Evolutionary conservation across 345 rosid genomes (phyloP).

Genomic region (Sisymbrium altissimum): DNA sequence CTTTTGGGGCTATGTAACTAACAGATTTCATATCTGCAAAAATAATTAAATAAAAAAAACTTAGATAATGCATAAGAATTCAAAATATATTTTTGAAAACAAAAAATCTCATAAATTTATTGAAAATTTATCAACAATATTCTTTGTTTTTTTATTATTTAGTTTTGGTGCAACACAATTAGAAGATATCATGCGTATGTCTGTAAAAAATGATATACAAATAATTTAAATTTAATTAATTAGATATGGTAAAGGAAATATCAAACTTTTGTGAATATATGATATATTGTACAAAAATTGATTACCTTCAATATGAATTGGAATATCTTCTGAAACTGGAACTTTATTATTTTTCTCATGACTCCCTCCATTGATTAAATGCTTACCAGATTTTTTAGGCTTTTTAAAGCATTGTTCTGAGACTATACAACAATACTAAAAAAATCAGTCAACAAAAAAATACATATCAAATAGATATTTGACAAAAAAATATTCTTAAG

Average conservation of each 20-base stretch:
- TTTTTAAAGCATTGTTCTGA: not conserved
- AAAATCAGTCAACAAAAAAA: not conserved
- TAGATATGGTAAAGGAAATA: not conserved
- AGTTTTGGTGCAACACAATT: not conserved
- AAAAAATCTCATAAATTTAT: too few relatives aligned
- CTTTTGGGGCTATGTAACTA: not conserved
- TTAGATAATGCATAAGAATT: not conserved
- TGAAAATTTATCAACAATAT: too few relatives aligned
- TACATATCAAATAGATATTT: not conserved
- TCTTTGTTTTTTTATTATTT: not conserved
- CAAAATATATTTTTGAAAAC: too few relatives aligned
- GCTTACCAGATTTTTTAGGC: not conserved
- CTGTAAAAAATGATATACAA: not conserved
- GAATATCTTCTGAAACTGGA: not conserved
- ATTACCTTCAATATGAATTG: not conserved
- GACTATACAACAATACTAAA: not conserved
- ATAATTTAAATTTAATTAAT: not conserved
- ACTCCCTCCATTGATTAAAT: not conserved
- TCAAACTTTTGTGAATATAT: not conserved
- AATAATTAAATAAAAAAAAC: not conserved
- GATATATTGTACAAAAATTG: not conserved
- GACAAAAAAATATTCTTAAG: not conserved
- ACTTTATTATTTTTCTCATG: not conserved
- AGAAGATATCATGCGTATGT: not conserved
- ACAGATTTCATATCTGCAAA: conserved; percentile 2